Evolutionary conservation across 192 early-diverging fungal genomes (phyloP), one percentile per base, ranked within the genome.

Genomic region (Coemansia sp.): DNA sequence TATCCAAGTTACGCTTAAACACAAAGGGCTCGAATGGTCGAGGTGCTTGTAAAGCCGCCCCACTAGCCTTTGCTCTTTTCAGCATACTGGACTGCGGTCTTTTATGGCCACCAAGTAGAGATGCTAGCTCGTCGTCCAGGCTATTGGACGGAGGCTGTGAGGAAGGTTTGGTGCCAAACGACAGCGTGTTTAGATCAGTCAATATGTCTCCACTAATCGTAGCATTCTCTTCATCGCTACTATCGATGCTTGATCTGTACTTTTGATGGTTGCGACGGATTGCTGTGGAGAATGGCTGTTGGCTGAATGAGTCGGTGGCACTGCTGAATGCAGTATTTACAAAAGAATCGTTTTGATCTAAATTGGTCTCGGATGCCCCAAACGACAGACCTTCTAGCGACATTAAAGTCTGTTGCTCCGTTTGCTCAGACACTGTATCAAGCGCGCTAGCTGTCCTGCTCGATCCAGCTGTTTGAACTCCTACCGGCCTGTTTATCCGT

Each of bases 331-430:
- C 52, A 3, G 68, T 31, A 1, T 52, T 63, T 19, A 51, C 28
- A 18, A 62, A 15, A 15, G 39, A 48, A 53, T 76, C 73, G 43
- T 76, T 60, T 26, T 76, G 73, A 44, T 76, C 73, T 39, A 50
- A 52, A 30, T 75, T 75, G 13, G 51, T n/a, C 20, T 68, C 65
- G 1, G 73, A 76, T 30, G 55, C 43, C 11, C 63, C 59, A 61
- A 76, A 70, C 36, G 73, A 70, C 47, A 76, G 51, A 12, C 55
- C 41, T 28, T 52, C 20, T 18, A 76, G 57, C 56, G 73, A 65
- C 10, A 50, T 35, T 5, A 70, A 38, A 15, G 73, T 52, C 40
- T 33, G 23, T 30, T 60, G 51, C 33, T 50, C 39, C 8, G 53
- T 50, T 19, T 20, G 18, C 6, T 43, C 44, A 12, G 33, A 15